phyloP scores from a whole-genome alignment of 805 yeast species.

The Wickerhamomyces alni region DNA sequence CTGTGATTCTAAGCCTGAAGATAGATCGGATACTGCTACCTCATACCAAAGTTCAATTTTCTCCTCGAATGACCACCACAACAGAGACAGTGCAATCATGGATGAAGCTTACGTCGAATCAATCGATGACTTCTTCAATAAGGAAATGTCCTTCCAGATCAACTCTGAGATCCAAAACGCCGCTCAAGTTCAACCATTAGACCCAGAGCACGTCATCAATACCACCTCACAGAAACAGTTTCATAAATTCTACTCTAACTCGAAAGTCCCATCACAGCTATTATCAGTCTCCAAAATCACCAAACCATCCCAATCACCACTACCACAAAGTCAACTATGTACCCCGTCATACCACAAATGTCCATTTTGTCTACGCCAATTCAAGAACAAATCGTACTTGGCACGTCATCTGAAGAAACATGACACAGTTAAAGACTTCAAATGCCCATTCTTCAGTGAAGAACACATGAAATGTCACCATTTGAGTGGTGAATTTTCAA shows the following conservation, averaged over 20 bases:
- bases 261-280: background rate
- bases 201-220: too few species aligned
- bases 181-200: too few species aligned
- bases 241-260: slow-evolving; percentile 20
- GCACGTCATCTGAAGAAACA: slow-evolving; percentile 83
- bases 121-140: slow-evolving; percentile 15
- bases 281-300: slow-evolving; percentile 1
- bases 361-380: slow-evolving; percentile 61
- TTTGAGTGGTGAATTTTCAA: slow-evolving; percentile 62
- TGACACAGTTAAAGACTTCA: slow-evolving; percentile 66
- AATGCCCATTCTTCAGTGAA: slow-evolving; percentile 62
- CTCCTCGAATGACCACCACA: slow-evolving; percentile 8
- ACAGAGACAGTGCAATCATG: background rate
- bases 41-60: slow-evolving; percentile 16
- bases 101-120: background rate
- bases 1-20: background rate
- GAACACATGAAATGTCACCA: slow-evolving; percentile 45
- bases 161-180: slow-evolving; percentile 4
- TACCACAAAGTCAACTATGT: background rate
- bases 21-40: slow-evolving; percentile 1
- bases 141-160: slow-evolving; percentile 15
- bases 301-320: slow-evolving; percentile 5
- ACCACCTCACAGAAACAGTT: slow-evolving; percentile 10
- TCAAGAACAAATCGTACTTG: slow-evolving; percentile 72
- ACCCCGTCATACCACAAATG: slow-evolving; percentile 33